Evolutionary conservation across 495 filamentous ascomycete genomes (phyloP), one percentile per base, ranked within the genome.

Genomic region (Penicillium egyptiacum): DNA sequence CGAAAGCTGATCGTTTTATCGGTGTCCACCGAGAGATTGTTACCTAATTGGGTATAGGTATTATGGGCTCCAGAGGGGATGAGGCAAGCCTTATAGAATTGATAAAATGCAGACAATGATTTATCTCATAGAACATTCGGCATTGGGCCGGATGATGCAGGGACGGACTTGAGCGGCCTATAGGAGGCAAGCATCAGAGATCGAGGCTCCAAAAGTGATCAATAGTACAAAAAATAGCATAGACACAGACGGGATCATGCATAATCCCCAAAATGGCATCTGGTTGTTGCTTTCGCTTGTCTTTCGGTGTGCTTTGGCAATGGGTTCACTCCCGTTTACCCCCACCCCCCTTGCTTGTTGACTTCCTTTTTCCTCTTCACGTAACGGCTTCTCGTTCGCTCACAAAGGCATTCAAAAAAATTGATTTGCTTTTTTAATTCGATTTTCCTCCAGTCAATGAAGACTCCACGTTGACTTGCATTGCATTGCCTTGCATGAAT

Each of bases 401-500:
- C 28, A 17, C 17, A 20, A 50, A n/a, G 47, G 28, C 31, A 35
- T 50, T 55, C 41, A 17, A 31, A 20, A 19, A 17, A 39, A 17
- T 17, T 9, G 16, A 39, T 48, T 30, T 12, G 9, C 9, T 14
- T 48, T 31, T 40, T 50, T 23, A 23, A 25, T 42, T 23, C 22
- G 30, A 11, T 19, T 47, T 39, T 23, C 17, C 33, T 26, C 16
- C 19, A 37, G 35, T 30, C 4, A n/a, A n/a, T 53, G 40, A 39
- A 37, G 49, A 52, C 30, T 52, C 62, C 44, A 47, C 37, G 41
- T 48, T 65, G 65, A 61, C 59, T 65, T 33, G 65, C 65, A 65
- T 63, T 58, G 62, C 62, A 60, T 65, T 52, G 25, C 65, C 65
- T 68, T 68, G 59, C 65, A 57, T 68, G 19, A 26, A 30, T 47